These are phyloP conservation scores for Neurospora sp. DNA, from an alignment of 495 filamentous ascomycete genomes.

Conservation along the genomic window DNA sequence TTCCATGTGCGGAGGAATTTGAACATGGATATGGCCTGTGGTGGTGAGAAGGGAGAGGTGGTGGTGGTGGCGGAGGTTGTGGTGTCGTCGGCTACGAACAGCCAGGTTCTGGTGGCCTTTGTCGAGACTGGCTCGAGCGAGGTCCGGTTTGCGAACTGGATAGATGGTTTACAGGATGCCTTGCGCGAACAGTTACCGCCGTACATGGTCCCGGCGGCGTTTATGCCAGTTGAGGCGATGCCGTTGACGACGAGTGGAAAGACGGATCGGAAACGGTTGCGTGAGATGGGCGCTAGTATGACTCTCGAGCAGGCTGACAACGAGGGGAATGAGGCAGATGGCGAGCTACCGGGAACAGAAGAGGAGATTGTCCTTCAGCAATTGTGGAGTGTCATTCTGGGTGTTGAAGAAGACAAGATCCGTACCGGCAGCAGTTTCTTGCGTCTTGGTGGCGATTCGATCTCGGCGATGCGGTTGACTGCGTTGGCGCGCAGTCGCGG, in stretches of 20 bases:
- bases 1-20: too few relatives aligned
- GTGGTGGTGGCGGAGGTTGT: slow-evolving; percentile 20
- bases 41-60: too few relatives aligned
- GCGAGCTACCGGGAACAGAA: slow-evolving; percentile 9
- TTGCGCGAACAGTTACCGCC: slow-evolving; percentile 13
- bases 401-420: slow-evolving; percentile 25
- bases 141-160: background rate
- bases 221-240: slow-evolving; percentile 40
- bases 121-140: background rate
- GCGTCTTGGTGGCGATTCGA: slow-evolving; percentile 38
- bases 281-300: background rate
- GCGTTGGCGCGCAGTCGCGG: slow-evolving; percentile 23
- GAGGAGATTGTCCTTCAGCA: slow-evolving; percentile 29
- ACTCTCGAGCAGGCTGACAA: slow-evolving; percentile 2
- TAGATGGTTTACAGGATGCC: background rate
- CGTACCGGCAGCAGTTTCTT: slow-evolving; percentile 34
- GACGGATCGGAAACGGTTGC: slow-evolving; percentile 42
- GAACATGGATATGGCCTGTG: too few relatives aligned
- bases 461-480: slow-evolving; percentile 39
- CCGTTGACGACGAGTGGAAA: slow-evolving; percentile 45
- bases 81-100: slow-evolving; percentile 9
- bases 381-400: slow-evolving; percentile 38
- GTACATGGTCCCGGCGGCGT: slow-evolving; percentile 50
- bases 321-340: background rate
- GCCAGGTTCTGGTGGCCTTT: background rate